phyloP scores from a whole-genome alignment of 2,329 filamentous ascomycete species.

The Raffaelea albimanens region DNA sequence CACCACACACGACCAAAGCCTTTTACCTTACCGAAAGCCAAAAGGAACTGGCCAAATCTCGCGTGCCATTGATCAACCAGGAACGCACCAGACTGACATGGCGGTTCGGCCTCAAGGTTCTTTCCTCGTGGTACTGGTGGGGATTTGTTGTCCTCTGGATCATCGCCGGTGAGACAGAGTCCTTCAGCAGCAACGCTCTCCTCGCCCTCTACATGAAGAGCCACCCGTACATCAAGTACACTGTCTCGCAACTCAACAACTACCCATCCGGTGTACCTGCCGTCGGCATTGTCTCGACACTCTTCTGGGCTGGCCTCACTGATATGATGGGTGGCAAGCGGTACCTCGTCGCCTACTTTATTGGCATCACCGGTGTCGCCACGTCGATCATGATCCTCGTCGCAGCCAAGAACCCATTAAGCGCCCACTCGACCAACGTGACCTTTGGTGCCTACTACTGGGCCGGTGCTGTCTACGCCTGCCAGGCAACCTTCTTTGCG shows the following conservation, averaged over 20 bases:
- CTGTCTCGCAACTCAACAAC: slow-evolving; percentile 42
- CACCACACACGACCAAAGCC: slow-evolving; percentile 37
- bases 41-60: slow-evolving; percentile 25
- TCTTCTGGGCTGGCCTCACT: slow-evolving; percentile 62
- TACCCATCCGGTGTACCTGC: slow-evolving; percentile 49
- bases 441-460: slow-evolving; percentile 61
- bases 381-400: slow-evolving; percentile 54
- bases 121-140: slow-evolving; percentile 55
- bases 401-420: slow-evolving; percentile 31
- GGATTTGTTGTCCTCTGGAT: slow-evolving; percentile 59
- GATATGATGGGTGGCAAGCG: slow-evolving; percentile 55
- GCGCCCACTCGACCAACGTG: slow-evolving; percentile 32
- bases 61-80: slow-evolving; percentile 25
- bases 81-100: slow-evolving; percentile 19
- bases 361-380: slow-evolving; percentile 52
- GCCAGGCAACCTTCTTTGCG: slow-evolving; percentile 65
- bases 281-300: slow-evolving; percentile 47
- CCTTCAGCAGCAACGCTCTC: slow-evolving; percentile 56
- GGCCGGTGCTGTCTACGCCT: slow-evolving; percentile 61
- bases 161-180: slow-evolving; percentile 63
- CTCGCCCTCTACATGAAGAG: slow-evolving; percentile 40
- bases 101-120: slow-evolving; percentile 42
- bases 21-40: slow-evolving; percentile 33
- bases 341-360: slow-evolving; percentile 58
- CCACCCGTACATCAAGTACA: slow-evolving; percentile 32